Percentiles rank a stretch among this genome's conserved stretches.
These are phyloP conservation scores for Melastoma malabathricum DNA, from an alignment of 345 rosid species.

Conservation along the genomic window DNA sequence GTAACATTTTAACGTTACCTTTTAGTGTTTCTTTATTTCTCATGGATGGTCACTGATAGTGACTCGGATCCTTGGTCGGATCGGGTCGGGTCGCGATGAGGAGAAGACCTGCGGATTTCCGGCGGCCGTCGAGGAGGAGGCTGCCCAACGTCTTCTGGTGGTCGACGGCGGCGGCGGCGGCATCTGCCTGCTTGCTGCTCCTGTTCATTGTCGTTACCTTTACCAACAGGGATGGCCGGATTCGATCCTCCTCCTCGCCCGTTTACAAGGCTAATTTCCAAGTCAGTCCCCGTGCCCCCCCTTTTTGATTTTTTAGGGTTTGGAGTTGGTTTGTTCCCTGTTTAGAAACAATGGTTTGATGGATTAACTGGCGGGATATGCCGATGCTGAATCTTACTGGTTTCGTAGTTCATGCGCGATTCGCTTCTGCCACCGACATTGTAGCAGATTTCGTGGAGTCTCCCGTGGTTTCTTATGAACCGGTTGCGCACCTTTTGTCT, in stretches of 20 bases:
- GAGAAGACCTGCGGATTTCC: conserved; percentile 51
- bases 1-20: too few species aligned
- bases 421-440: too few species aligned
- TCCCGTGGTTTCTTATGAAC: too few species aligned
- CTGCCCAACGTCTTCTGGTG: conserved; percentile 60
- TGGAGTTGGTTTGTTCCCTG: conserved; percentile 2
- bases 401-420: too few species aligned
- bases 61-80: too few species aligned
- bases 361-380: not conserved
- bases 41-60: too few species aligned
- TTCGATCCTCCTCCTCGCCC: conserved; percentile 48
- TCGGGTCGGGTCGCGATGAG: conserved; percentile 25
- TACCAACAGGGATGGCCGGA: conserved; percentile 31
- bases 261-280: conserved; percentile 25
- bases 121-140: conserved; percentile 55
- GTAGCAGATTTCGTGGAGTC: too few species aligned
- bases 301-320: not conserved
- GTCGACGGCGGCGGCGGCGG: conserved; percentile 35
- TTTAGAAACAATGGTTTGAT: not conserved
- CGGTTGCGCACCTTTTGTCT: too few species aligned
- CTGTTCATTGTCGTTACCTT: conserved; percentile 48
- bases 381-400: too few species aligned
- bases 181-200: conserved; percentile 13
- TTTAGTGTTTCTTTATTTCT: too few species aligned
- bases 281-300: not conserved